Evolutionary conservation across 371 early-diverging fungal species (phyloP), one percentile per base, ranked within the genome.

Genomic region (Funneliformis caledonium): DNA sequence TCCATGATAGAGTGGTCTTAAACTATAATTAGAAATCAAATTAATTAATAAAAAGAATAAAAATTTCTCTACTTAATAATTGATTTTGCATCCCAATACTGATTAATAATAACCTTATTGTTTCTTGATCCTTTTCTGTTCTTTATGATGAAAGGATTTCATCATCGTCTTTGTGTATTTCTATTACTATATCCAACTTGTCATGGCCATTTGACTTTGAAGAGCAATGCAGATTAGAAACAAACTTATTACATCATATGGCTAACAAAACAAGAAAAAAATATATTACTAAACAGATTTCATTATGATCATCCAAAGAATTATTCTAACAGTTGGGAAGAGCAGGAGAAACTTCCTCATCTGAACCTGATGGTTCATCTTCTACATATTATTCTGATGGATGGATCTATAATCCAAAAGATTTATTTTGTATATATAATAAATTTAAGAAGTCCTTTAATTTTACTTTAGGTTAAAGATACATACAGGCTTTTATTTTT

Each of bases 11-110:
- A 37, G 42, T 37, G 1, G 11, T 16, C 11, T 56, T 16, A 19
- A 74, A 42, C 75, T 75, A 75, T 48, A 26, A 75, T 42, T 62
- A 75, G 31, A 19, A 22, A 75, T 42, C 43, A 43, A 75, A 43
- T 75, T 60, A 75, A 62, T 48, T 42, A 75, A 75, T 75, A 37
- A 31, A 6, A 69, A 22, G 33, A 45, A 26, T 45, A 10, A 26
- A 33, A 1, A 26, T 43, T 31, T n/a, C 37, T 69, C 2, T 69
- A 33, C 14, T 69, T 37, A 37, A 69, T 31, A 43, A 37, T 31
- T 69, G 8, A 69, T 43, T 19, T 68, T n/a, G 64, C 64, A 64
- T 5, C 64, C 11, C n/a, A 69, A 47, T 22, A 47, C 37, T 37
- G 70, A 69, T 69, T 43, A 69, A 69, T 69, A 69, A 7, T 69